Evolutionary conservation across 2,329 filamentous ascomycete species (phyloP), one percentile per base, ranked within the genome.

Genomic region (Penicillium corylophilum): DNA sequence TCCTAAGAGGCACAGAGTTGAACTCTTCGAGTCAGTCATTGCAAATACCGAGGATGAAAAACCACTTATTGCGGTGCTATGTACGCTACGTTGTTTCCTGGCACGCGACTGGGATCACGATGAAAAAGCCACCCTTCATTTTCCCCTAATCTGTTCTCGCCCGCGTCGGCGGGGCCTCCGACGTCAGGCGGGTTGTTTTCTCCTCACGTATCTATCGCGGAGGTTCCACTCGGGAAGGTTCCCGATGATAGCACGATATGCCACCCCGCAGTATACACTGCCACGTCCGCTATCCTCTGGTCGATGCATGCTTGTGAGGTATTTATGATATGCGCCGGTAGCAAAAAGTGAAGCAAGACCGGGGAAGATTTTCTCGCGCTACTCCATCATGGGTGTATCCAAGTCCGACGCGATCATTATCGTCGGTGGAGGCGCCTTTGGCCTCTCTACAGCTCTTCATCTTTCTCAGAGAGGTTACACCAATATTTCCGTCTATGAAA

Each of bases 371-470:
- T 45, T 18, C 15, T 26, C n/a, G 2, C 12, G 16, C 3, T 16
- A 20, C 22, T 51, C 33, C 22, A 57, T 38, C 44, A 59, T 62
- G 60, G 57, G 53, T 9, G 35, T 58, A 33, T 61, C 58, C 18
- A 53, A 60, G 40, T 59, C 55, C 16, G 60, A 61, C n/a, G 48
- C 59, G 1, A 62, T 70, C 45, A 60, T 64, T 51, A 69, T 71
- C 28, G 57, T 79, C 16, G 77, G 78, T 15, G 77, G 69, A 8
- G 79, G 79, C 24, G 74, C 75, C 6, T 82, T 79, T 55, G 79
- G 78, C 23, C 71, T 81, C 3, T 79, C 79, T 0, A 79, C 76
- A 1, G 78, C 77, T 8, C 64, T 75, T 18, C 77, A 79, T 44
- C 71, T 81, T 3, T 62, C 68, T n/a, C 62, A 68, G 6, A 63